Evolutionary conservation across 2,329 filamentous ascomycete species (phyloP).

Genomic region (Dendryphion nanum): DNA sequence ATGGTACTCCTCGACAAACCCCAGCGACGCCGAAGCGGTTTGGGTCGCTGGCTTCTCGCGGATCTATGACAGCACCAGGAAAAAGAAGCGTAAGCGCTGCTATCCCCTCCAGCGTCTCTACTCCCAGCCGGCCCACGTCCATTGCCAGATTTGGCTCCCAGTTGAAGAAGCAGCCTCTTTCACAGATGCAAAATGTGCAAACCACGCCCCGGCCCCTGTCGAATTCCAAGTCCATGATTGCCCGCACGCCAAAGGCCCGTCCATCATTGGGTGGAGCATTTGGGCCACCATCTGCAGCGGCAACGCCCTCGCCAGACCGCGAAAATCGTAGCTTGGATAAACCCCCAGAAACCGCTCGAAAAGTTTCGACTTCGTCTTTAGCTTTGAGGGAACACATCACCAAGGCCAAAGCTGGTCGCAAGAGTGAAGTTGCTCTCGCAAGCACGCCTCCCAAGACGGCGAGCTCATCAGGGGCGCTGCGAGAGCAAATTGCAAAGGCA

Average conservation of each 20-base stretch:
- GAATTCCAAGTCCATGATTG: conserved; percentile 37
- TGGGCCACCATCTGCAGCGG: conserved; percentile 24
- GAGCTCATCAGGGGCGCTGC: conserved; percentile 76
- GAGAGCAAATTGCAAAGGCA: conserved; percentile 91
- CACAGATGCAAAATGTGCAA: conserved; percentile 24
- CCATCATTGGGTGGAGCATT: conserved; percentile 35
- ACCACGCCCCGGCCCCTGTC: conserved; percentile 26
- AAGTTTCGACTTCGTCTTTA: conserved; percentile 67
- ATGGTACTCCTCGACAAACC: conserved; percentile 32
- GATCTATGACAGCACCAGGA: conserved; percentile 36
- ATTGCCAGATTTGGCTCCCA: conserved; percentile 33
- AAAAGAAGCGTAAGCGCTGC: conserved; percentile 37
- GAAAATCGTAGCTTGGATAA: conserved; percentile 24
- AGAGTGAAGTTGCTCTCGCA: conserved; percentile 14
- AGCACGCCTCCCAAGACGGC: conserved; percentile 35
- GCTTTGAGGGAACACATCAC: conserved; percentile 88
- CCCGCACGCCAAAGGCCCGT: conserved; percentile 32
- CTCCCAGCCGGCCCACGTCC: conserved; percentile 31
- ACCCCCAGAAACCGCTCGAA: conserved; percentile 34
- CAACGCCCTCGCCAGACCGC: conserved; percentile 18
- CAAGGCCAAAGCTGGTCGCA: conserved; percentile 80
- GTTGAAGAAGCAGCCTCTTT: conserved; percentile 28
- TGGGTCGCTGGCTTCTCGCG: conserved; percentile 12
- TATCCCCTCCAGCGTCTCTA: conserved; percentile 17
- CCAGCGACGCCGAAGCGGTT: conserved; percentile 31